Base-by-base conservation (phyloP, 495 filamentous ascomycete species). In the Letharia columbiana region DNA sequence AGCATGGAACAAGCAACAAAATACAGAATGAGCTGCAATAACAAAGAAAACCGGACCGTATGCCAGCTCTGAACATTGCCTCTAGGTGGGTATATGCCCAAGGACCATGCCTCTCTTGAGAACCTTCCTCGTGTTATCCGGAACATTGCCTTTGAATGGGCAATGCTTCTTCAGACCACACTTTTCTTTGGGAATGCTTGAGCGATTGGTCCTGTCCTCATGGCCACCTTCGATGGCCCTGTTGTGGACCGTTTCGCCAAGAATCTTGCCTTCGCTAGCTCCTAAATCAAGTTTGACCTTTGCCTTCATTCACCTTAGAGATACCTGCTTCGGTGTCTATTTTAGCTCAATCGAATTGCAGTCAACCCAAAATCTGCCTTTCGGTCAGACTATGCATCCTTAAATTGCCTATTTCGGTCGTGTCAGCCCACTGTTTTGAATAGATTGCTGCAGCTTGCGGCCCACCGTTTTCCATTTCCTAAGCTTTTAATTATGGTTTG, bases 1-100 rank as follows among this genome's bases (percentile, higher is more conserved):
- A 28, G 73, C 80, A 70, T 98, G 94, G 94, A 98, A 97, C 76
- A 74, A 77, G 65, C n/a, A 47, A 3, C 58, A 68, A 35, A 60
- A 15, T 8, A 47, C 41, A 44, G 42, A 15, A 28, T 65, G 61
- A 49, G 18, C 12, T 28, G 45, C 17, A 57, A 20, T 17, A 37
- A 37, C 7, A 57, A 35, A 1, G 33, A 37, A 5, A 37, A 33
- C 8, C 39, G 54, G 31, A 37, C 31, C 15, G 31, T 57, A 33
- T 57, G 50, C 23, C 15, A 45, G 23, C 20, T 61, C 37, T 33
- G 12, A 54, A 13, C n/a, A 28, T 28, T 52, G 49, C n/a, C 23
- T 49, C 45, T 49, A 49, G 39, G 3, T 42, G 18, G 37, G 8
- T 60, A 52, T 28, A 13, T 13, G 9, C 11, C 20, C 8, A 52